Evolutionary conservation across 1,284 basidiomycete genomes (phyloP).

Genomic region (Baeospora myosura): DNA sequence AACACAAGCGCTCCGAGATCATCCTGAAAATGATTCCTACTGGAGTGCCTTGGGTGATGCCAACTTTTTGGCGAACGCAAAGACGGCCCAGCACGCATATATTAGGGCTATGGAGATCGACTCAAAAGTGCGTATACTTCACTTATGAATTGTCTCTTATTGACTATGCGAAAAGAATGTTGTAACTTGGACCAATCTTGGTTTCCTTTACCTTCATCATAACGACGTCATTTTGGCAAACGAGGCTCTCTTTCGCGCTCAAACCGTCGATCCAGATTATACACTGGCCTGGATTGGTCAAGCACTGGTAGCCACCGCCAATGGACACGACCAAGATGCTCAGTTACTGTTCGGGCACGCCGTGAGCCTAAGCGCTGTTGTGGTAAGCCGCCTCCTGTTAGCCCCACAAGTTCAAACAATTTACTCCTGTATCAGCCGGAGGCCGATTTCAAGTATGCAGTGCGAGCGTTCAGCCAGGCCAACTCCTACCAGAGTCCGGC

Average conservation of each 20-base stretch:
- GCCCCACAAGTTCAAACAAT: conserved; percentile 2
- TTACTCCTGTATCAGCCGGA: conserved; percentile 47
- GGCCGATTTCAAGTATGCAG: conserved; percentile 78
- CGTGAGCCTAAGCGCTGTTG: conserved; percentile 59
- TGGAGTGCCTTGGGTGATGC: conserved; percentile 82
- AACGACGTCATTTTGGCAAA: conserved; percentile 81
- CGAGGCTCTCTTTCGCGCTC: conserved; percentile 82
- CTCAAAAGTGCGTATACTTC: conserved; percentile 47
- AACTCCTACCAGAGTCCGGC: conserved; percentile 23
- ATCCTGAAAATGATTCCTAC: conserved; percentile 67
- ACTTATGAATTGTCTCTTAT: conserved; percentile 10
- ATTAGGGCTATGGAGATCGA: conserved; percentile 86
- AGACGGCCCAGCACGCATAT: conserved; percentile 85
- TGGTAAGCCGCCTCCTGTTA: conserved; percentile 45
- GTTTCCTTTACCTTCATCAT: conserved; percentile 83
- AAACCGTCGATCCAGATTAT: conserved; percentile 89
- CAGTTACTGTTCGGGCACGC: conserved; percentile 79
- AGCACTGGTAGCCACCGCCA: conserved; percentile 69
- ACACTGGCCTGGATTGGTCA: conserved; percentile 92
- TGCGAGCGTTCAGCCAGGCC: conserved; percentile 48
- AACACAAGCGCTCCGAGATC: conserved; percentile 69
- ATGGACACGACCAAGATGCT: conserved; percentile 60
- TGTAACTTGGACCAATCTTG: conserved; percentile 82
- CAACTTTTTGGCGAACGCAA: conserved; percentile 63
- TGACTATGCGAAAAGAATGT: conserved; percentile 47